phyloP scores from a whole-genome alignment of 352 stramenopile species.

The Phytopythium aichiense region DNA sequence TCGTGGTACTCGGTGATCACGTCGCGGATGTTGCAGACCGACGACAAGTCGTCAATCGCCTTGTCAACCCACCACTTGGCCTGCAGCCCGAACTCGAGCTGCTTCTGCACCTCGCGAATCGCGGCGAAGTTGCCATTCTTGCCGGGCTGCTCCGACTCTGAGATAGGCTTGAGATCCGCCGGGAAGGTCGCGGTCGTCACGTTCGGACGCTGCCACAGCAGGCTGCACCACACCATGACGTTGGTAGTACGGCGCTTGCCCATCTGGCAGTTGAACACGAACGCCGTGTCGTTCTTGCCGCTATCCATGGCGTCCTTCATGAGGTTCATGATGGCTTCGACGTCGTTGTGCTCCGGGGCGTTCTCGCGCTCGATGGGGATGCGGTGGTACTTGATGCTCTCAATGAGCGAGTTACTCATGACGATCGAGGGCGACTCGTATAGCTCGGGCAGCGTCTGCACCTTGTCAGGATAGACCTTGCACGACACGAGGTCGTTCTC shows the following conservation, averaged over 20 bases:
- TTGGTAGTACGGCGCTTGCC: conserved; percentile 81
- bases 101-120: conserved; percentile 59
- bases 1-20: conserved; percentile 82
- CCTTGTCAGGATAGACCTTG: conserved; percentile 33
- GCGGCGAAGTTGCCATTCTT: conserved; percentile 60
- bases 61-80: conserved; percentile 76
- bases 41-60: conserved; percentile 61
- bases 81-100: conserved; percentile 40
- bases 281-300: conserved; percentile 49
- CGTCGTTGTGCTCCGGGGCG: conserved; percentile 65
- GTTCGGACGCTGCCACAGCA: conserved; percentile 49
- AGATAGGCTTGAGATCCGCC: conserved; percentile 6
- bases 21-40: conserved; percentile 74
- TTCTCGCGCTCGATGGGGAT: conserved; percentile 83
- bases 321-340: conserved; percentile 64
- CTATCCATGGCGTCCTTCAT: conserved; percentile 27
- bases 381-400: conserved; percentile 58
- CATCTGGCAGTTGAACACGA: conserved; percentile 89
- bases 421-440: conserved; percentile 43
- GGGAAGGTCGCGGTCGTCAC: background rate
- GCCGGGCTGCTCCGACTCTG: conserved; percentile 6
- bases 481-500: conserved; percentile 57
- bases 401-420: conserved; percentile 27
- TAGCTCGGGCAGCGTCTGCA: conserved; percentile 66
- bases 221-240: conserved; percentile 58